These are phyloP conservation scores for Phytophthora constricta DNA, from an alignment of 352 stramenopile genomes.

Conservation along the genomic window DNA sequence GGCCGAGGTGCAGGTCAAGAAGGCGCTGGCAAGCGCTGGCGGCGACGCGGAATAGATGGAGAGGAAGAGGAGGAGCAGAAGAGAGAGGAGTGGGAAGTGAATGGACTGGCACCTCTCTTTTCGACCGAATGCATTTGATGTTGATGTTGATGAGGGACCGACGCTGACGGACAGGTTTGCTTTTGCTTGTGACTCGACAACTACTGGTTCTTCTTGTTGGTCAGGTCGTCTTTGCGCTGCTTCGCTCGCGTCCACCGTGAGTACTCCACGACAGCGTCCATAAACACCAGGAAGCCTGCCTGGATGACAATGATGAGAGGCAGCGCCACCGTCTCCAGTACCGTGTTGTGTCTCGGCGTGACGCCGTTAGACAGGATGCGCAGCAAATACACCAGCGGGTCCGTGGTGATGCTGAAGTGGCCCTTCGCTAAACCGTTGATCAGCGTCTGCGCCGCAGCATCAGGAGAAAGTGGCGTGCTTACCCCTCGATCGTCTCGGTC, in stretches of 20 bases:
- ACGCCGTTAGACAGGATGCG: slow-evolving; percentile 57
- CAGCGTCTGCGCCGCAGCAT: slow-evolving; percentile 41
- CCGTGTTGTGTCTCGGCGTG: slow-evolving; percentile 45
- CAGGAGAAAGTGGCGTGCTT: slow-evolving; percentile 28
- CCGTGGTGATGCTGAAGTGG: slow-evolving; percentile 63
- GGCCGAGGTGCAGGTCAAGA: slow-evolving; percentile 95
- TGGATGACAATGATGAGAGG: slow-evolving; percentile 45
- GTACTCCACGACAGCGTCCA: slow-evolving; percentile 49
- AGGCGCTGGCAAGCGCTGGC: slow-evolving; percentile 54
- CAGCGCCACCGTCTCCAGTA: slow-evolving; percentile 44
- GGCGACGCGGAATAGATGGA: slow-evolving; percentile 50
- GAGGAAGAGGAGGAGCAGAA: slow-evolving; percentile 20
- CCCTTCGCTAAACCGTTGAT: slow-evolving; percentile 45
- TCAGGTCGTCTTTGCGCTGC: slow-evolving; percentile 5
- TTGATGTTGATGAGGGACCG: background rate
- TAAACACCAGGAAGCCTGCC: slow-evolving; percentile 45
- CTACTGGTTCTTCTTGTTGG: slow-evolving; percentile 30
- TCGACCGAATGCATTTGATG: slow-evolving; percentile 12
- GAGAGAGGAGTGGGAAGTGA: slow-evolving; percentile 10
- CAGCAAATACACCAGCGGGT: slow-evolving; percentile 50
- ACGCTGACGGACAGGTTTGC: background rate
- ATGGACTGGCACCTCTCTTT: slow-evolving; percentile 24
- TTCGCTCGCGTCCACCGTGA: slow-evolving; percentile 33
- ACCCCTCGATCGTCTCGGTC: slow-evolving; percentile 52
- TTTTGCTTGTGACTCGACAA: background rate